Percentiles rank a stretch among this genome's conserved stretches.
Evolutionary conservation across 2,329 filamentous ascomycete genomes (phyloP).

Genomic region (Chrysosporium queenslandicum): DNA sequence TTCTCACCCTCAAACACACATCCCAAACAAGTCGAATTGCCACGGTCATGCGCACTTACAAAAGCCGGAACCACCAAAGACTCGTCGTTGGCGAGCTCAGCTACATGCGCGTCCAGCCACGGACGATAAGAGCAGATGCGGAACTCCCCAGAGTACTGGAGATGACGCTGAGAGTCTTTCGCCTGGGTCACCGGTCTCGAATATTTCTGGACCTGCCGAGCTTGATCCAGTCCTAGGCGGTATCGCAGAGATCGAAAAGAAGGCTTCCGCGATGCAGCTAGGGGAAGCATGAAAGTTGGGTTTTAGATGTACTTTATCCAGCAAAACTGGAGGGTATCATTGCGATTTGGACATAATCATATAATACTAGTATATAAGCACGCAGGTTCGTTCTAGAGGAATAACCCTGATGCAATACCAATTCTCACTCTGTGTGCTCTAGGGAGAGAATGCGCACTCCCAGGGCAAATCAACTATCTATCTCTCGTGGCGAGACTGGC

Average conservation of each 20-base stretch:
- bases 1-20: constrained; percentile 8
- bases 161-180: not conserved
- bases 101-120: constrained; percentile 16
- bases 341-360: not conserved
- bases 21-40: constrained; percentile 17
- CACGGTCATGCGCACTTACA: constrained; percentile 21
- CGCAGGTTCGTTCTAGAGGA: not conserved
- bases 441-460: too few species aligned
- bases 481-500: too few species aligned
- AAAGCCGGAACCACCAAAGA: constrained; percentile 33
- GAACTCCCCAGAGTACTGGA: constrained; percentile 1
- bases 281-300: constrained; percentile 3
- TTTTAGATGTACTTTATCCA: not conserved
- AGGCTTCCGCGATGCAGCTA: constrained; percentile 3
- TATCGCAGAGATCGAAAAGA: constrained; percentile 2
- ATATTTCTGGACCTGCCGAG: not conserved
- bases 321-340: not conserved
- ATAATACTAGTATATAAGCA: not conserved
- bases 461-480: too few species aligned
- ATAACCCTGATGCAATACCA: not conserved
- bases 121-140: constrained; percentile 3
- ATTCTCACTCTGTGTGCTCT: too few species aligned
- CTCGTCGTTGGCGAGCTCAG: constrained; percentile 33
- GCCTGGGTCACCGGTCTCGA: constrained; percentile 2
- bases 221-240: not conserved